phyloP scores from a whole-genome alignment of 192 early-diverging fungal genomes.

The Lobosporangium transversale region DNA sequence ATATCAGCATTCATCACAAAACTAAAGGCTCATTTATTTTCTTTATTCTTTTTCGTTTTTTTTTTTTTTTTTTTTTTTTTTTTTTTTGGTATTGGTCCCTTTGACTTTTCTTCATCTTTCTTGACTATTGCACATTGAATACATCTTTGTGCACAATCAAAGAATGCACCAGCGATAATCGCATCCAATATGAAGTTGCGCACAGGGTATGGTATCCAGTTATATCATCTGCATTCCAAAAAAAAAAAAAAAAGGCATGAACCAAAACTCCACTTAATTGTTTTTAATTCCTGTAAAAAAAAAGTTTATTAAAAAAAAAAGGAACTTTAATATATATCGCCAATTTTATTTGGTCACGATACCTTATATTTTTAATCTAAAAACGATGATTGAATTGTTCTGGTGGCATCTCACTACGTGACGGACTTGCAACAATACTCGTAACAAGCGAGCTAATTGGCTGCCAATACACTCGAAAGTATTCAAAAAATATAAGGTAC shows the following conservation, averaged over 20 bases:
- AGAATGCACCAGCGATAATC: slow-evolving; percentile 15
- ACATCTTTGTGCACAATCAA: too few relatives aligned
- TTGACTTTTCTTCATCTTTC: not conserved
- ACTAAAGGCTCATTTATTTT: not conserved
- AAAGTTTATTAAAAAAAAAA: too few relatives aligned
- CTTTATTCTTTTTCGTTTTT: not conserved
- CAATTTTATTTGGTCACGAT: not conserved
- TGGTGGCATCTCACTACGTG: too few relatives aligned
- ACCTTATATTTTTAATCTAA: too few relatives aligned
- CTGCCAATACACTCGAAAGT: too few relatives aligned
- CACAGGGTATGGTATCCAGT: slow-evolving; percentile 3
- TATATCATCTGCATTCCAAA: not conserved
- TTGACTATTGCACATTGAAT: not conserved
- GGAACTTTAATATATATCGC: not conserved
- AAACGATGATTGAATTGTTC: too few relatives aligned
- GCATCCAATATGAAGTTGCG: slow-evolving; percentile 13
- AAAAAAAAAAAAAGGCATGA: not conserved
- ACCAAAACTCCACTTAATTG: not conserved
- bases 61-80: not conserved
- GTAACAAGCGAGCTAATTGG: too few relatives aligned
- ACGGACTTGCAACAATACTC: too few relatives aligned
- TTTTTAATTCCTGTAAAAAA: not conserved
- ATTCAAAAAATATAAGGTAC: too few relatives aligned
- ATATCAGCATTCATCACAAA: not conserved
- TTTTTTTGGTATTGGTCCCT: not conserved